A percentile compares a stretch with the other conserved stretches of the same genome.
These are phyloP conservation scores for Spergularia marina DNA, from an alignment of 148 eudicot species.

Conservation along the genomic window DNA sequence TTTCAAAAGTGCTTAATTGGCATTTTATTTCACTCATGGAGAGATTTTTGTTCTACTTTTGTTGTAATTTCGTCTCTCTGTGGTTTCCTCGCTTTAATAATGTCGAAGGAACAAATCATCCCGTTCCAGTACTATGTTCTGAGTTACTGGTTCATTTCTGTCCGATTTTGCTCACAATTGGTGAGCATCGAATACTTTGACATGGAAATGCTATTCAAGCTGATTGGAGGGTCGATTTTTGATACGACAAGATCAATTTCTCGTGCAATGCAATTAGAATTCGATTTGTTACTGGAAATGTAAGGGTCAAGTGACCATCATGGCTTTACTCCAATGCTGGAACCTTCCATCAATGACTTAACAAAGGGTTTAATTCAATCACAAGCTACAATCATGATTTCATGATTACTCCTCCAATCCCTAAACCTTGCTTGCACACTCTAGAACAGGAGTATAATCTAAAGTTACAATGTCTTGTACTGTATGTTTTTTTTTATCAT, in stretches of 20 bases:
- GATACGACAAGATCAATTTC: neutral
- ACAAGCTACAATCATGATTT: no score
- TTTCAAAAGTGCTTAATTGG: conserved; percentile 12
- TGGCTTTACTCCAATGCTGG: neutral
- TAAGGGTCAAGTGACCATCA: no score
- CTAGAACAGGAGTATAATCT: no score
- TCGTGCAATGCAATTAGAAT: neutral
- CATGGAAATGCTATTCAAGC: neutral
- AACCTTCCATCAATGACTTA: no score
- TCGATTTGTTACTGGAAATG: neutral
- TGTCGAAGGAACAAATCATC: neutral
- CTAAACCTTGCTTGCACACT: no score
- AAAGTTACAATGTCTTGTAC: no score
- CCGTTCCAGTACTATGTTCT: neutral
- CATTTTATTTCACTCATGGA: conserved; percentile 1
- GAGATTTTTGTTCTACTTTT: neutral
- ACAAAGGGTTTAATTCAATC: no score
- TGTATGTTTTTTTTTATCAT: no score
- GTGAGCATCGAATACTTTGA: neutral
- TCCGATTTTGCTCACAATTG: neutral
- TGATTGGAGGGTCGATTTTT: neutral
- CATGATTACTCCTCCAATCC: no score
- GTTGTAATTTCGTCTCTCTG: neutral
- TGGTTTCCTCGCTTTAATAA: neutral
- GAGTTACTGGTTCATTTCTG: neutral